Evolutionary conservation across 2,329 filamentous ascomycete species (phyloP).

Genomic region (Calonectria crousiana): DNA sequence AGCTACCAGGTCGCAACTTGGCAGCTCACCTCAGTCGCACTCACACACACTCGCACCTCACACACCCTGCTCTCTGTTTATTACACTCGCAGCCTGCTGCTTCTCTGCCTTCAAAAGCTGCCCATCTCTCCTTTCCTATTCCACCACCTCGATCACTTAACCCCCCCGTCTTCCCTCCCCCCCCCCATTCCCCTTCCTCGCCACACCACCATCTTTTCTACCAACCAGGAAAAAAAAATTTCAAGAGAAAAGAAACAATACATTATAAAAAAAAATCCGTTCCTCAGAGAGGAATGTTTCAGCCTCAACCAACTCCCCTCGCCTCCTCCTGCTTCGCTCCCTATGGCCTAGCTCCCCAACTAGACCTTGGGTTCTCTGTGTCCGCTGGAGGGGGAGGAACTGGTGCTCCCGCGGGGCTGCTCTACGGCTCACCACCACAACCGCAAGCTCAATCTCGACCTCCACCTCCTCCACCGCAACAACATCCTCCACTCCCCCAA

Average conservation of each 20-base stretch:
- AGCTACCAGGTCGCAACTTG: slow-evolving; percentile 22
- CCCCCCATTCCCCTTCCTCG: slow-evolving; percentile 19
- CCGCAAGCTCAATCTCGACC: slow-evolving; percentile 23
- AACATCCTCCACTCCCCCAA: slow-evolving; percentile 22
- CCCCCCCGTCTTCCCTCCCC: slow-evolving; percentile 21
- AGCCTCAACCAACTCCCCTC: slow-evolving; percentile 65
- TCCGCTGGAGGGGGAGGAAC: slow-evolving; percentile 44
- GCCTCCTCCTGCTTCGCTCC: slow-evolving; percentile 55
- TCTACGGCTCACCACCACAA: slow-evolving; percentile 32
- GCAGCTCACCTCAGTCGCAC: slow-evolving; percentile 22
- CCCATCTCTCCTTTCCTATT: slow-evolving; percentile 27
- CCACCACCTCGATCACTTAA: slow-evolving; percentile 10
- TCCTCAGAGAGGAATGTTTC: slow-evolving; percentile 62
- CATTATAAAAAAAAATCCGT: neutral
- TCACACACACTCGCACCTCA: slow-evolving; percentile 17
- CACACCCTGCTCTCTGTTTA: slow-evolving; percentile 24
- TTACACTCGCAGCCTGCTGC: slow-evolving; percentile 28
- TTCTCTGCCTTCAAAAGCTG: slow-evolving; percentile 11
- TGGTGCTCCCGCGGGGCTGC: slow-evolving; percentile 25
- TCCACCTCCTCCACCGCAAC: slow-evolving; percentile 29
- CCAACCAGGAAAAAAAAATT: neutral
- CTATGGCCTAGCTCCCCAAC: slow-evolving; percentile 54
- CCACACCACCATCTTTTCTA: slow-evolving; percentile 7
- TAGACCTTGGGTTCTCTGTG: slow-evolving; percentile 43
- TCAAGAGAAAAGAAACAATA: neutral